Base-by-base conservation (phyloP, 2,329 filamentous ascomycete species). In the Phialophora verrucosa region DNA sequence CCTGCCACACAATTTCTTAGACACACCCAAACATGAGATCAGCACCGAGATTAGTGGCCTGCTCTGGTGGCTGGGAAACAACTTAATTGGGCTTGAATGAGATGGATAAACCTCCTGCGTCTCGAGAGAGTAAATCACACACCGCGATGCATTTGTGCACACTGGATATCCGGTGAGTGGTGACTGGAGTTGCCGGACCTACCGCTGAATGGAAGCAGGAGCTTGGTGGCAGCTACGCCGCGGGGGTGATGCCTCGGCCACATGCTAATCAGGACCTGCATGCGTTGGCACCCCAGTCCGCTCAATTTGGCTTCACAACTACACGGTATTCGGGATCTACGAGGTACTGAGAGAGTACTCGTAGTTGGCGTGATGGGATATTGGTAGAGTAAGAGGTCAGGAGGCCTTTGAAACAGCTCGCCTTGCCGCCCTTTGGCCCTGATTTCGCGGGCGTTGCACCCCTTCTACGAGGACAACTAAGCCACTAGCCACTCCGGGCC, bases 21-120 rank as follows among this genome's bases (percentile, higher is more conserved):
- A 50, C 32, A 51, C 47, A 32, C 14, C 31, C 35, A 32, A 49
- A 62, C 14, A 58, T 62, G 59, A 65, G 59, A 53, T 57, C 53
- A 44, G 51, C 54, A 65, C 32, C 42, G 27, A 54, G 54, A 50
- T 59, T 56, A 55, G 58, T n/a, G 20, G 23, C 10, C n/a, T 56
- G 5, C 25, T 17, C 20, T 38, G 54, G 59, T 57, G 63, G 63
- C 63, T 65, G 63, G 63, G 59, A 62, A 12, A 54, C 53, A 54
- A 54, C 0, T 44, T 29, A 35, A 62, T 54, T 17, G 32, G 35
- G 49, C 20, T 44, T 44, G 38, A 29, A 4, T 51, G 44, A 51
- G 25, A 51, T 51, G 23, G 25, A 29, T 27, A 7, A 27, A 51
- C 11, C 8, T 51, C 20, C 8, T 25, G 17, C 14, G 17, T n/a